Conservation (phyloP, 148 eudicot genomes). For the Amaranthus hypochondriacus region DNA sequence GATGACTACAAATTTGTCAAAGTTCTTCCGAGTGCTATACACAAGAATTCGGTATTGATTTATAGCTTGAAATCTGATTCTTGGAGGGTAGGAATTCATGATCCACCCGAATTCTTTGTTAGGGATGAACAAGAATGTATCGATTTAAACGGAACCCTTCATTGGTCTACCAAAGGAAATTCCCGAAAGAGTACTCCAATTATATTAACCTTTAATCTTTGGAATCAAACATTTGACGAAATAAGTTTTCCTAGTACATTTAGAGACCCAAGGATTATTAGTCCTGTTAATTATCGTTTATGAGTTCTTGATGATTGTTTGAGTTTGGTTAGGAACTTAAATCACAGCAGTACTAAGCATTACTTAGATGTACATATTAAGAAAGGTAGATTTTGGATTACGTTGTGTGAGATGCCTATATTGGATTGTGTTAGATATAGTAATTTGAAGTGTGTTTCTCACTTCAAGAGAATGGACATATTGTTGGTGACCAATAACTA, state of each 20-base stretch:
- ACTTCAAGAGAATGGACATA: slow-evolving; percentile 1
- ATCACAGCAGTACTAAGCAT: neutral
- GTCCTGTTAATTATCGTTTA: neutral
- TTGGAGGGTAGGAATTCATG: slow-evolving; percentile 1
- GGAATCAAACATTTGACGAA: neutral
- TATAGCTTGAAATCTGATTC: slow-evolving; percentile 17
- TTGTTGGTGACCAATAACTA: slow-evolving; percentile 11
- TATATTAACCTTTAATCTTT: slow-evolving; percentile 8
- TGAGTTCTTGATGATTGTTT: slow-evolving; percentile 25
- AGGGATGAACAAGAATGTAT: neutral
- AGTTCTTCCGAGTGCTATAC: neutral
- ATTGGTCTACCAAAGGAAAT: neutral
- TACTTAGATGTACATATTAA: slow-evolving; percentile 9
- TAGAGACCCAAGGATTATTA: no score
- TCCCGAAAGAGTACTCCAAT: neutral
- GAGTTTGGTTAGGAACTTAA: neutral
- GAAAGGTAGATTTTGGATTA: slow-evolving; percentile 23
- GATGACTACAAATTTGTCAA: slow-evolving; percentile 17
- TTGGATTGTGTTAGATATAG: neutral
- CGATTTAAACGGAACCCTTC: neutral
- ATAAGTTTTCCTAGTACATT: neutral
- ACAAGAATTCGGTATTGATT: slow-evolving; percentile 4
- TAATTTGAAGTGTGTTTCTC: neutral
- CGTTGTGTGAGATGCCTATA: neutral
- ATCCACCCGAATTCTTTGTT: neutral